These are phyloP conservation scores for Tremella yokohamensis DNA, from an alignment of 768 basidiomycete species.

Conservation along the genomic window DNA sequence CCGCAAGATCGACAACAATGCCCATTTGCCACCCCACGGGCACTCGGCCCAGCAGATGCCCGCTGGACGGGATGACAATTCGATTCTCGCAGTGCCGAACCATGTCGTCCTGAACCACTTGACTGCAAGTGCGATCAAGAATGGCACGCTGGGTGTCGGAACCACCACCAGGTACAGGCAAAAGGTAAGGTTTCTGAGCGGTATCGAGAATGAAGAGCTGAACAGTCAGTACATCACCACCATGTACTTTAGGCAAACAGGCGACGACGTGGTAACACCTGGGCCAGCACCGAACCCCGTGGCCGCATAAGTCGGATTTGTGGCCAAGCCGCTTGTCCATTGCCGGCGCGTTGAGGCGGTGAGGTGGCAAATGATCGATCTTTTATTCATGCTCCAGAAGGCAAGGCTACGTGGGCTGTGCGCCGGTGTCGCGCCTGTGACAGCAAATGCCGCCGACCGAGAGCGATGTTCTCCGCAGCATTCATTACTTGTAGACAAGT, in stretches of 20 bases:
- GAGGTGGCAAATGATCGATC: too few relatives aligned
- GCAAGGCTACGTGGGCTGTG: too few relatives aligned
- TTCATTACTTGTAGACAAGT: too few relatives aligned
- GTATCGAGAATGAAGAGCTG: not conserved
- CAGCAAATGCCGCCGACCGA: too few relatives aligned
- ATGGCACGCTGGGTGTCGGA: constrained; percentile 87
- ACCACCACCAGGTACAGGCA: constrained; percentile 85
- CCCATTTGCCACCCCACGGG: constrained; percentile 9
- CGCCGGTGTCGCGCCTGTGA: too few relatives aligned
- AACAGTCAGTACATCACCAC: constrained; percentile 70
- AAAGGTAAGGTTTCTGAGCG: constrained; percentile 62
- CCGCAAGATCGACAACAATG: constrained; percentile 28
- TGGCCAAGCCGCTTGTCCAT: too few relatives aligned
- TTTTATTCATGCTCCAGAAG: too few relatives aligned
- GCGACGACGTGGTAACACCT: constrained; percentile 14
- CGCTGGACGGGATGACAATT: constrained; percentile 67
- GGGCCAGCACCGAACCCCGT: too few relatives aligned
- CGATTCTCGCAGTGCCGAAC: constrained; percentile 84
- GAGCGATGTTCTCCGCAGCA: too few relatives aligned
- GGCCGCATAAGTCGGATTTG: too few relatives aligned
- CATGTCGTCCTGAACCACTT: constrained; percentile 93
- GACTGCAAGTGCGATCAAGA: constrained; percentile 89
- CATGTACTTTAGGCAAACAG: constrained; percentile 69
- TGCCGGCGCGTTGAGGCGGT: too few relatives aligned
- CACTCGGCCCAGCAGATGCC: constrained; percentile 10